Base-by-base conservation (phyloP, 2,329 filamentous ascomycete species). In the Sclerotinia subarctica region DNA sequence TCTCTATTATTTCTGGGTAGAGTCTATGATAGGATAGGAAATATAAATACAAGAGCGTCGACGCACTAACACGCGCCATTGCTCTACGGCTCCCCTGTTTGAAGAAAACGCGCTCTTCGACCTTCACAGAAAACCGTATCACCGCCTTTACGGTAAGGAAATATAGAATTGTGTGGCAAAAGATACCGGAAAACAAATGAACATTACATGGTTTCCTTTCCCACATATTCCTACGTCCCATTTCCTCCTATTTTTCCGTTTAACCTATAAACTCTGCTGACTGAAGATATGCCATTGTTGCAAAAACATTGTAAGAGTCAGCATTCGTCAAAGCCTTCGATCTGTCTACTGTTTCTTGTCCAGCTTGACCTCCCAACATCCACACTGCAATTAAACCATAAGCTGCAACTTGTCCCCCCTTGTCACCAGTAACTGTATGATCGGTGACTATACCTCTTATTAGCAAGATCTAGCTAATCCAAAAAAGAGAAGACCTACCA, bases 251-350 rank as follows among this genome's bases (percentile, higher is more conserved):
- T 38, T 11, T 11, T 56, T 38, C 32, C 3, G 3, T 32, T 54
- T 64, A 57, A 44, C 63, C 63, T 24, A 26, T 24, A 49, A 58
- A 66, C 19, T 38, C 13, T 56, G 52, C 63, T 8, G 63, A 58
- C 6, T 57, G 63, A 13, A 66, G 17, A 47, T 66, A 66, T 47
- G 63, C 42, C 63, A 66, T 66, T 11, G 42, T 66, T 49, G 63
- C 63, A 19, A 57, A 65, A 21, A 65, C 63, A 65, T 65, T 65
- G 24, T 65, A 65, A 38, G 52, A 58, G 17, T 58, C 63, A 15
- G 63, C 63, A 35, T 65, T 66, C 2, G 52, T 38, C 29, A 66
- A 35, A 24, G 63, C 63, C 63, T 66, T 66, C 0, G 52, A 66
- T 15, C 52, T 66, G 17, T 65, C 63, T 3, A 65, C 63, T 38